phyloP scores from a whole-genome alignment of 495 filamentous ascomycete species.

The Pyrenula massariospora region DNA sequence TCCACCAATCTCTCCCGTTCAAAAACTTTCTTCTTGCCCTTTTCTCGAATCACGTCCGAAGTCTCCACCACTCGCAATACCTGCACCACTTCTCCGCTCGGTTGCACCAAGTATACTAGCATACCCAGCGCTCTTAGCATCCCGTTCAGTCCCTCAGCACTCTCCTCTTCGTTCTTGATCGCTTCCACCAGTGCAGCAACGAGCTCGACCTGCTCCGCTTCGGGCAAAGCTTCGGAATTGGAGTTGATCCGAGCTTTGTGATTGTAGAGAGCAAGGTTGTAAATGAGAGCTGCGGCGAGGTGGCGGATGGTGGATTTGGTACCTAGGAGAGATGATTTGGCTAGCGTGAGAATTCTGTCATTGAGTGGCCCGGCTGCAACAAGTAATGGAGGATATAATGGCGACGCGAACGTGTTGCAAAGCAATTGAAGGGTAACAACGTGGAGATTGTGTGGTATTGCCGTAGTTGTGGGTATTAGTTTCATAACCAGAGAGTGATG shows the following conservation, averaged over 20 bases:
- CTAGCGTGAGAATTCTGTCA: slow-evolving; percentile 25
- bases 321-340: slow-evolving; percentile 44
- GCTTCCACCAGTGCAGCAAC: slow-evolving; percentile 68
- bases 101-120: slow-evolving; percentile 55
- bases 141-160: slow-evolving; percentile 58
- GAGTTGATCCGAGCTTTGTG: slow-evolving; percentile 48
- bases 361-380: slow-evolving; percentile 19
- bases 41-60: slow-evolving; percentile 39
- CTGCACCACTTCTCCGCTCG: slow-evolving; percentile 61
- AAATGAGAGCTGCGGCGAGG: slow-evolving; percentile 69
- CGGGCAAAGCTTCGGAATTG: slow-evolving; percentile 45
- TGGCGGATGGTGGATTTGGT: slow-evolving; percentile 48
- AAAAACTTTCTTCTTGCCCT: slow-evolving; percentile 36
- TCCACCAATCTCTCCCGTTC: slow-evolving; percentile 42
- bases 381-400: slow-evolving; percentile 35
- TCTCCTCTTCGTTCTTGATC: slow-evolving; percentile 52
- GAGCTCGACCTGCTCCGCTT: slow-evolving; percentile 66
- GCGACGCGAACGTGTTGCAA: slow-evolving; percentile 51
- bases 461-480: slow-evolving; percentile 48
- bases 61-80: slow-evolving; percentile 65
- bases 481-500: slow-evolving; percentile 49
- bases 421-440: slow-evolving; percentile 62
- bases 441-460: slow-evolving; percentile 66
- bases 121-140: slow-evolving; percentile 62
- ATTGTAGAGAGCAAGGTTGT: slow-evolving; percentile 66